These are phyloP conservation scores for Plantago major DNA, from an alignment of 257 asterid genomes.

Conservation along the genomic window DNA sequence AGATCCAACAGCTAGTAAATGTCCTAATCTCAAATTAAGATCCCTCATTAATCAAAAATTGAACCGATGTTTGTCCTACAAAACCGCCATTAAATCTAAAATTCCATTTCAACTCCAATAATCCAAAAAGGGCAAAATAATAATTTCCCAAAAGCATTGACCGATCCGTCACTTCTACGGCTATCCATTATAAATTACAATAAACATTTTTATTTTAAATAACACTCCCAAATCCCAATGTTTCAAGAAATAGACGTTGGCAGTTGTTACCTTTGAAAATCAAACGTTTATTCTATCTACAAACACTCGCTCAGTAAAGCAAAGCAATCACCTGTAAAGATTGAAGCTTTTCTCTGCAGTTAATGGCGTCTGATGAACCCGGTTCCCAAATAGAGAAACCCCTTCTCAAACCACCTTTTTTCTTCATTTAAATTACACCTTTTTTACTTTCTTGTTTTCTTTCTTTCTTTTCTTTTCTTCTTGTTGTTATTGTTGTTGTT, in stretches of 20 bases:
- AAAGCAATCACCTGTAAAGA: too few species aligned
- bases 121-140: slow-evolving; percentile 26
- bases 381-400: slow-evolving; percentile 7
- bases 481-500: slow-evolving; percentile 19
- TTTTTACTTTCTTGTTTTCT: background rate
- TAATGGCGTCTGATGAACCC: slow-evolving; percentile 16
- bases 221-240: slow-evolving; percentile 7
- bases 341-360: too few species aligned
- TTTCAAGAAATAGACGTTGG: slow-evolving; percentile 37
- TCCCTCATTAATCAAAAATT: background rate
- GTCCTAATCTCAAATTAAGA: too few species aligned
- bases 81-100: background rate
- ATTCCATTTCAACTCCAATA: background rate
- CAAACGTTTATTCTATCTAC: slow-evolving; percentile 23
- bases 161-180: slow-evolving; percentile 41
- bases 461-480: background rate
- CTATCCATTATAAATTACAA: slow-evolving; percentile 25
- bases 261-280: slow-evolving; percentile 43
- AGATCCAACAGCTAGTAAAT: background rate
- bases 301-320: background rate
- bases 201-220: slow-evolving; percentile 26
- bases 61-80: background rate
- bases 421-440: slow-evolving; percentile 15
- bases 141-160: slow-evolving; percentile 18
- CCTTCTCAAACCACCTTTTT: slow-evolving; percentile 2